Evolutionary conservation across 345 rosid genomes (phyloP), one percentile per base, ranked within the genome.

Genomic region (Populus euphratica): DNA sequence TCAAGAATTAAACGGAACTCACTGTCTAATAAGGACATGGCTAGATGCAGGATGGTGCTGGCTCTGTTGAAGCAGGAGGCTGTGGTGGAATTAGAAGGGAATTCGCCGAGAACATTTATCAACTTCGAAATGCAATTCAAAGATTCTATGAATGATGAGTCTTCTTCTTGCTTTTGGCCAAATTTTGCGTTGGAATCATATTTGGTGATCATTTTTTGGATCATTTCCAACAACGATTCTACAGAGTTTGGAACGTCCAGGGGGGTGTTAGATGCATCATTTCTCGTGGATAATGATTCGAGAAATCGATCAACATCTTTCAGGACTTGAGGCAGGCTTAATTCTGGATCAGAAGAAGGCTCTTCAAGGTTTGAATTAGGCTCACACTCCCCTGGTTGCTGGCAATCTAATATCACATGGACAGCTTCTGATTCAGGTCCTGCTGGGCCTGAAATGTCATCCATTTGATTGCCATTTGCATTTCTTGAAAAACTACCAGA

Each of bases 1-100:
- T 88, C 91, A 25, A 90, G 74, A 33, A 86, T 76, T 50, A 61
- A 33, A 80, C 95, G 87, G 79, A 94, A 90, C 66, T 93, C 93
- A 6, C 89, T 94, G 76, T 93, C 97, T 80, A 93, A 81, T 77
- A 80, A 83, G 23, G 88, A 81, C 98, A 93, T 89, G 8, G 88
- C 96, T n/a, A 86, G 90, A 9, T 91, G 96, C 7, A 56, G 9
- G 76, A 70, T 7, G 62, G 61, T n/a, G 82, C 72, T 33, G 93
- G 86, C 85, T 84, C 88, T 1, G 96, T 18, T 50, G 56, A 18
- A 50, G 56, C 39, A 31, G 16, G 72, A 52, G 1, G 72, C 52
- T 21, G 31, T 18, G 18, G 59, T 6, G 5, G 74, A 27, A 73
- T 82, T 78, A 5, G 83, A 75, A 3, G 68, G 49, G 31, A 86